phyloP scores from a whole-genome alignment of 2,329 filamentous ascomycete species.

The Macrophomina pseudophaseolina region DNA sequence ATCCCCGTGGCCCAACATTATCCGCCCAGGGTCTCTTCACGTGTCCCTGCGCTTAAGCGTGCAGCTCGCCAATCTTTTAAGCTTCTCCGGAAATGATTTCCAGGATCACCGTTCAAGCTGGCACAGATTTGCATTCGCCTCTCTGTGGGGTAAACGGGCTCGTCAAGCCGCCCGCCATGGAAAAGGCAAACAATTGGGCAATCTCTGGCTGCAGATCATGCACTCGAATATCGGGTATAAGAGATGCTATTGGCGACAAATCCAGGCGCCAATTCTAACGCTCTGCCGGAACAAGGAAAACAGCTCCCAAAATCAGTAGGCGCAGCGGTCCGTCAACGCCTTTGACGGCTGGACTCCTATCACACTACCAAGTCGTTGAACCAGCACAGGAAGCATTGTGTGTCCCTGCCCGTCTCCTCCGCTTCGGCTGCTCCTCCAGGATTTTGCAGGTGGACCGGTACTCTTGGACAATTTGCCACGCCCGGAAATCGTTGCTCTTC shows the following conservation, averaged over 20 bases:
- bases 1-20: slow-evolving; percentile 1
- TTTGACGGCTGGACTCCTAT: too few relatives aligned
- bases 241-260: not conserved
- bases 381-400: too few relatives aligned
- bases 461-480: too few relatives aligned
- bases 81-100: not conserved
- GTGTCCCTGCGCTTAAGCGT: slow-evolving; percentile 9
- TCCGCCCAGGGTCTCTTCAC: not conserved
- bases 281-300: not conserved
- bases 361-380: too few relatives aligned
- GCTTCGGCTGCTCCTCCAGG: too few relatives aligned
- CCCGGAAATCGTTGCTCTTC: too few relatives aligned
- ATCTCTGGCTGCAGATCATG: not conserved
- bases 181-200: not conserved
- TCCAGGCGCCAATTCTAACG: not conserved
- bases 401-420: too few relatives aligned
- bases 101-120: not conserved
- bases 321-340: too few relatives aligned
- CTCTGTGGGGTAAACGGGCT: not conserved
- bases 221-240: not conserved
- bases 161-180: not conserved
- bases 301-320: too few relatives aligned
- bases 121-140: not conserved
- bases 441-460: too few relatives aligned
- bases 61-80: not conserved